Percentiles rank a stretch among this genome's conserved stretches.
Evolutionary conservation across 352 stramenopile genomes (phyloP).

Genomic region (Pythium utonaiense): DNA sequence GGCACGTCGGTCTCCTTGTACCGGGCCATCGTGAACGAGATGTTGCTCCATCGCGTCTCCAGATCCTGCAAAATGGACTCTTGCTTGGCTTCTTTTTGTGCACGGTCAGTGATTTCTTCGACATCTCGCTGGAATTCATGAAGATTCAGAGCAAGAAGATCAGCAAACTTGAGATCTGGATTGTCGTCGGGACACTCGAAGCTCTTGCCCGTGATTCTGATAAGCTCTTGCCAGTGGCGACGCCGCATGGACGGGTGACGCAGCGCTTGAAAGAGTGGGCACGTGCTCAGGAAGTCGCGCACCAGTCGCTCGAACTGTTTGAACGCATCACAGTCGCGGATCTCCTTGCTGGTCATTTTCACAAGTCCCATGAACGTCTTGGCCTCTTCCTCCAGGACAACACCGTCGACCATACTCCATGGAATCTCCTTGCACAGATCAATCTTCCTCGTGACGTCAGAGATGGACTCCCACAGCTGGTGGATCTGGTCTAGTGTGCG

Average conservation of each 20-base stretch:
- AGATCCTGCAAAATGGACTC: slow-evolving; percentile 81
- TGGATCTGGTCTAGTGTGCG: slow-evolving; percentile 68
- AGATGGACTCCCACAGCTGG: slow-evolving; percentile 85
- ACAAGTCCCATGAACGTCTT: slow-evolving; percentile 86
- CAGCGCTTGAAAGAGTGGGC: slow-evolving; percentile 74
- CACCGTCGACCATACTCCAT: slow-evolving; percentile 90
- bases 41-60: slow-evolving; percentile 65
- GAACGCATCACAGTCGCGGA: slow-evolving; percentile 90
- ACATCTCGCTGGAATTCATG: slow-evolving; percentile 80
- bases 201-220: slow-evolving; percentile 44
- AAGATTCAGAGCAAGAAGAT: slow-evolving; percentile 81
- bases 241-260: slow-evolving; percentile 71
- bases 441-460: slow-evolving; percentile 88
- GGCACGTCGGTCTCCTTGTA: slow-evolving; percentile 88
- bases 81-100: slow-evolving; percentile 90
- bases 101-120: slow-evolving; percentile 89
- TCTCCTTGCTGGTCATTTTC: slow-evolving; percentile 87
- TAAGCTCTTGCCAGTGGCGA: slow-evolving; percentile 73
- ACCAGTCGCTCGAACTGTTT: slow-evolving; percentile 79
- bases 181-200: slow-evolving; percentile 73
- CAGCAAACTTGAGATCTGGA: slow-evolving; percentile 60
- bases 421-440: slow-evolving; percentile 83
- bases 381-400: slow-evolving; percentile 92
- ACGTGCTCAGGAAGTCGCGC: slow-evolving; percentile 74
- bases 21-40: slow-evolving; percentile 73